Evolutionary conservation across 2,329 filamentous ascomycete species (phyloP).

Genomic region (Teratosphaeria destructans): DNA sequence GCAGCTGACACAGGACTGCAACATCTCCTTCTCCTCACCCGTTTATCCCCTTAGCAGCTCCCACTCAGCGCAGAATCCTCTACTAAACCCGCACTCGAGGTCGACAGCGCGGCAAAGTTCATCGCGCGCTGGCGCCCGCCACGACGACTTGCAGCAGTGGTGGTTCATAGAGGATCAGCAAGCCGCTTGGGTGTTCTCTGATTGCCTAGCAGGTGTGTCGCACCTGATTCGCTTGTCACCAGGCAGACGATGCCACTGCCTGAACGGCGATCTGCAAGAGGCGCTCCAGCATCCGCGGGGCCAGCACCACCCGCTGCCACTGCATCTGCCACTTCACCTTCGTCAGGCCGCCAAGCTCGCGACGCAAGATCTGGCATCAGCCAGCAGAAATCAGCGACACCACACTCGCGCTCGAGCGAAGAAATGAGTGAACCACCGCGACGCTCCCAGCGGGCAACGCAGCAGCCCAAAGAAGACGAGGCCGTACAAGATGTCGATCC

Average conservation of each 20-base stretch:
- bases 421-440: constrained; percentile 59
- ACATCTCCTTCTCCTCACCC: background rate
- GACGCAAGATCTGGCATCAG: constrained; percentile 52
- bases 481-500: constrained; percentile 49
- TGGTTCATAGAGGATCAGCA: background rate
- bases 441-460: constrained; percentile 65
- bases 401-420: constrained; percentile 61
- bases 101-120: background rate
- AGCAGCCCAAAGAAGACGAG: constrained; percentile 48
- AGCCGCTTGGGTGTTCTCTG: background rate
- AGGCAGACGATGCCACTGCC: constrained; percentile 19
- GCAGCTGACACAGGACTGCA: background rate
- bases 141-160: background rate
- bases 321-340: constrained; percentile 60
- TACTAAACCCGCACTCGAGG: background rate
- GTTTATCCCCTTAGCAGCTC: background rate
- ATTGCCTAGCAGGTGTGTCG: background rate
- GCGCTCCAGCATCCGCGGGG: constrained; percentile 47
- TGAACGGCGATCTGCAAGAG: constrained; percentile 76
- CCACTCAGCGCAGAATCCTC: background rate
- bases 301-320: constrained; percentile 61
- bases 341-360: constrained; percentile 66
- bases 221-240: background rate
- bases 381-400: constrained; percentile 63
- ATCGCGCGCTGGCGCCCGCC: background rate